Conservation (phyloP, 495 filamentous ascomycete species). For the Apodospora peruviana region DNA sequence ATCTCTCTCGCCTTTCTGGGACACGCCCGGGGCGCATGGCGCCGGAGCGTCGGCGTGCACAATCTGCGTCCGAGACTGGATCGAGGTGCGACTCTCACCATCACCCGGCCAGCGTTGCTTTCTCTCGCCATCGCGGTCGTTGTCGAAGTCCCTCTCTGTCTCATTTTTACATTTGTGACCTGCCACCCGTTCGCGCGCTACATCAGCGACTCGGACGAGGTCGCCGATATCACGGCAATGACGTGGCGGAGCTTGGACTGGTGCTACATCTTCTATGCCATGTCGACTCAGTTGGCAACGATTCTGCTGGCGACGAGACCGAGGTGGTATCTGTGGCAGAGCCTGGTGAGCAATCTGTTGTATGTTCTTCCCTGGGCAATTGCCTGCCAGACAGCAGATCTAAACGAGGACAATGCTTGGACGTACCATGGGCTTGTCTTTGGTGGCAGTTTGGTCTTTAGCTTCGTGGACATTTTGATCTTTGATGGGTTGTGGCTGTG, state of each 20-base stretch:
- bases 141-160: conserved; percentile 58
- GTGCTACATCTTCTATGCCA: conserved; percentile 73
- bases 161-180: conserved; percentile 57
- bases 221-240: conserved; percentile 55
- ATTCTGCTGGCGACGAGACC: conserved; percentile 61
- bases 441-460: conserved; percentile 65
- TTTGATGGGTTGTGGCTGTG: conserved; percentile 51
- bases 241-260: conserved; percentile 72
- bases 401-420: conserved; percentile 56
- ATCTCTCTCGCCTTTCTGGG: conserved; percentile 62
- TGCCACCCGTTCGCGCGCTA: conserved; percentile 55
- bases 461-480: conserved; percentile 50
- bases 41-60: conserved; percentile 30
- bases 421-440: conserved; percentile 63
- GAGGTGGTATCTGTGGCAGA: conserved; percentile 63
- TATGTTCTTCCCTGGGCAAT: conserved; percentile 71
- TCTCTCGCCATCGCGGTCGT: conserved; percentile 47
- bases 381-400: conserved; percentile 42
- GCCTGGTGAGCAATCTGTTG: conserved; percentile 56
- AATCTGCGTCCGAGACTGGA: conserved; percentile 23
- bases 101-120: conserved; percentile 50
- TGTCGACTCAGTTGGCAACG: conserved; percentile 57
- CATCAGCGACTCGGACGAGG: conserved; percentile 47
- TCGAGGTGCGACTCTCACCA: conserved; percentile 6
- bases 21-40: conserved; percentile 62